Conservation (phyloP, 2,329 filamentous ascomycete species). For the Fusarium torreyae region DNA sequence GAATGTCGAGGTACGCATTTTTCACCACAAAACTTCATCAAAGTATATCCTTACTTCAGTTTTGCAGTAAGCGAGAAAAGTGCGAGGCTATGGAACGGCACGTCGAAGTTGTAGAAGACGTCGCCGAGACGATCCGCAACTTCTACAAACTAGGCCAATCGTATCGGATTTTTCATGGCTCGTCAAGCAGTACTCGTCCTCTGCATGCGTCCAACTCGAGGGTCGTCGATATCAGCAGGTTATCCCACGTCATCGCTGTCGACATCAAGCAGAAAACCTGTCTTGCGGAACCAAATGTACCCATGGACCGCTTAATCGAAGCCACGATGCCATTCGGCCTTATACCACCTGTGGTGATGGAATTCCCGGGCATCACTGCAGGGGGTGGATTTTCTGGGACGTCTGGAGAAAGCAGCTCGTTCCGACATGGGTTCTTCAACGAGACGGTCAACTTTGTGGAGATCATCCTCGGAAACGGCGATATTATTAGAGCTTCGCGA, state of each 20-base stretch:
- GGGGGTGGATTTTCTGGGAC: constrained; percentile 78
- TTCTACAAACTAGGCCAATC: constrained; percentile 64
- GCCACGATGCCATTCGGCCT: constrained; percentile 69
- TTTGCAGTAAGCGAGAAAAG: fast-evolving
- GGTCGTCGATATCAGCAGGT: constrained; percentile 42
- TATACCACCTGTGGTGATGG: constrained; percentile 77
- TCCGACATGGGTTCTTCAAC: constrained; percentile 77
- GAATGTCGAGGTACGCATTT: neutral
- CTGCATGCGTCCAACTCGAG: constrained; percentile 50
- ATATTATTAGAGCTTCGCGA: constrained; percentile 64
- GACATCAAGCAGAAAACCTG: constrained; percentile 5
- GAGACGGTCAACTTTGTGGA: constrained; percentile 73
- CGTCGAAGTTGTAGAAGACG: constrained; percentile 59
- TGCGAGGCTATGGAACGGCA: constrained; percentile 62
- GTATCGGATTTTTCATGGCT: constrained; percentile 81
- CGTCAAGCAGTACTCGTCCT: constrained; percentile 78
- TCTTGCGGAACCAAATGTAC: constrained; percentile 77
- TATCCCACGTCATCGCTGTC: constrained; percentile 37
- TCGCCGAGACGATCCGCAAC: constrained; percentile 60
- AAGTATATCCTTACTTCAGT: too few relatives aligned
- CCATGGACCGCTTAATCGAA: constrained; percentile 75
- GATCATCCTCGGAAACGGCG: constrained; percentile 73
- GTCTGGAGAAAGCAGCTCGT: constrained; percentile 77
- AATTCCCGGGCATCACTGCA: constrained; percentile 78
- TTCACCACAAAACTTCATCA: too few relatives aligned